phyloP scores from a whole-genome alignment of 345 rosid genomes.

The Eucalyptus shirleyi region DNA sequence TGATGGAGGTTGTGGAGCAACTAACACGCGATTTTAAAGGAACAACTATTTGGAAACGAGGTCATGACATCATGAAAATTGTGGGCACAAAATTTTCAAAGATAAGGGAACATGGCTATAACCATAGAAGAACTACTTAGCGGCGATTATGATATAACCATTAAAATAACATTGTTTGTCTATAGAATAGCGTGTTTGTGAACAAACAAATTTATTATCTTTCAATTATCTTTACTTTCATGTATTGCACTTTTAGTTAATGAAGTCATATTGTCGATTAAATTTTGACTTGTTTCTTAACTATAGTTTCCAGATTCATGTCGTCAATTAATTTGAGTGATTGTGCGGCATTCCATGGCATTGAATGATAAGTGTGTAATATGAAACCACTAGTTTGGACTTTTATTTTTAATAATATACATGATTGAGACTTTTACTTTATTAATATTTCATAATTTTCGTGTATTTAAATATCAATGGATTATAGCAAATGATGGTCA shows the following conservation, averaged over 20 bases:
- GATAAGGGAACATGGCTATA: background rate
- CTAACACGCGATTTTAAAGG: accelerated
- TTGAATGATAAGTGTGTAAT: too few relatives aligned
- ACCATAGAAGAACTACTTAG: background rate
- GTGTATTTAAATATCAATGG: too few relatives aligned
- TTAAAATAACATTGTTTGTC: background rate
- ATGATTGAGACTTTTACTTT: too few relatives aligned
- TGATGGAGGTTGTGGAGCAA: background rate
- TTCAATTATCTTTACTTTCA: too few relatives aligned
- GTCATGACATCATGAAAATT: background rate
- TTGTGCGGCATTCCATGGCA: accelerated
- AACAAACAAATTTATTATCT: background rate
- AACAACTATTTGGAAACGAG: background rate
- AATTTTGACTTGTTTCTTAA: too few relatives aligned
- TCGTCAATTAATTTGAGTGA: too few relatives aligned
- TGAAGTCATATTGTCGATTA: background rate
- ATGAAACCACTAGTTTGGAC: accelerated
- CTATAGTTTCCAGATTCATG: background rate
- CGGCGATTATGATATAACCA: accelerated
- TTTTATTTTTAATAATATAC: too few relatives aligned
- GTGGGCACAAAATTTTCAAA: background rate
- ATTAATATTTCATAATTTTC: too few relatives aligned
- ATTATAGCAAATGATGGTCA: too few relatives aligned
- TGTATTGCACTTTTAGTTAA: too few relatives aligned
- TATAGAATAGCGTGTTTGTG: background rate